These are phyloP conservation scores for Lathyrus sativus DNA, from an alignment of 306 rosid species.

Conservation along the genomic window DNA sequence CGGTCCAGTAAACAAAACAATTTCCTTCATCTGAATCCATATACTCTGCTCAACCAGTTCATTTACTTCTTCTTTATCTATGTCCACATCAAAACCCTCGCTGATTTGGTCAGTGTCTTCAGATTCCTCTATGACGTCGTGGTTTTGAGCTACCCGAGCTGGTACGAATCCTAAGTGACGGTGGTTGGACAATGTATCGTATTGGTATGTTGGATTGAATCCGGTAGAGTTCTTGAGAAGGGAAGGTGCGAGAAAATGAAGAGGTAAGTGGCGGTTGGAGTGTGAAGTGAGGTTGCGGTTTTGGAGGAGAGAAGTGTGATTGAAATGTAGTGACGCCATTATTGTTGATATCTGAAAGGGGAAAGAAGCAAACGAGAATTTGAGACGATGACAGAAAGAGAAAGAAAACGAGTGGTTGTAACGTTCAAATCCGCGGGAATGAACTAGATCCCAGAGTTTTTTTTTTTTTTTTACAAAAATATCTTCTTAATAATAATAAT, in stretches of 20 bases:
- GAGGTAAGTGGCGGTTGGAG: conserved; percentile 19
- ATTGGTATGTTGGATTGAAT: conserved; percentile 28
- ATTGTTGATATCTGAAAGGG: background rate
- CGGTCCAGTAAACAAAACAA: conserved; percentile 69
- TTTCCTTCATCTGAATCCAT: conserved; percentile 77
- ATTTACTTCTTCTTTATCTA: conserved; percentile 28
- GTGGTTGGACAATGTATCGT: background rate
- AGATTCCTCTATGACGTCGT: conserved; percentile 12
- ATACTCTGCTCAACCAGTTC: conserved; percentile 53
- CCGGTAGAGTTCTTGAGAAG: background rate
- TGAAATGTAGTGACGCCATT: conserved; percentile 38
- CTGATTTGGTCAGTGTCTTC: conserved; percentile 24
- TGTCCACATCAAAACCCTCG: background rate
- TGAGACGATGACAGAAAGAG: background rate
- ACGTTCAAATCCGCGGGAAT: conserved; percentile 25
- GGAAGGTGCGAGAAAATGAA: conserved; percentile 26
- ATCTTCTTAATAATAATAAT: no score
- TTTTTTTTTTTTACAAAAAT: no score
- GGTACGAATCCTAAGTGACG: conserved; percentile 20
- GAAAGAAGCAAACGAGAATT: background rate
- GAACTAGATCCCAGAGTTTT: background rate
- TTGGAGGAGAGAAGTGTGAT: conserved; percentile 33
- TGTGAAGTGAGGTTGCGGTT: conserved; percentile 34
- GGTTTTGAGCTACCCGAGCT: conserved; percentile 27
- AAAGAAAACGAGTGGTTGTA: conserved; percentile 16